Conservation (phyloP, 208 protist genomes). For the Leishmania arabica region DNA sequence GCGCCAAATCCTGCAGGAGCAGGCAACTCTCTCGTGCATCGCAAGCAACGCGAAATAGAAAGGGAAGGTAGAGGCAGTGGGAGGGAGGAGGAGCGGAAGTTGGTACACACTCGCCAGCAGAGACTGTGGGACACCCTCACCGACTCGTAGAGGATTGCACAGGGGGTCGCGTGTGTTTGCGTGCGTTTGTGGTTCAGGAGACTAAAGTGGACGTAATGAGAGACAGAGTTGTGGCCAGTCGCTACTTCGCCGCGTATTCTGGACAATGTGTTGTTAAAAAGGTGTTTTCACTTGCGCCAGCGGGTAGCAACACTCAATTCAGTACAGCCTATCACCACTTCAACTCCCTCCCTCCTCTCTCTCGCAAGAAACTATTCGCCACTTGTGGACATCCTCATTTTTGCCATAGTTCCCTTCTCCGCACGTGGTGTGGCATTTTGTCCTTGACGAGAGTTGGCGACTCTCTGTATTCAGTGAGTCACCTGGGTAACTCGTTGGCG, state of each 20-base stretch:
- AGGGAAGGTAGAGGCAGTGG: slow-evolving; percentile 1
- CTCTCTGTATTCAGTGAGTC: background rate
- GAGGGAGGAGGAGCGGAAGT: background rate
- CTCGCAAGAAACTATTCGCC: background rate
- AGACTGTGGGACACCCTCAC: background rate
- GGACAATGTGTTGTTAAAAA: too few relatives aligned
- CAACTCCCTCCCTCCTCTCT: background rate
- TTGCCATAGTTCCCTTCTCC: background rate
- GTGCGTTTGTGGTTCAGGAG: background rate
- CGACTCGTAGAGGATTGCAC: background rate
- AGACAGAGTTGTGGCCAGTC: background rate
- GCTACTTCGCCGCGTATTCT: background rate
- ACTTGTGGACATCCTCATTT: background rate
- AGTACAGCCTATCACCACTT: background rate
- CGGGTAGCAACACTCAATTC: background rate
- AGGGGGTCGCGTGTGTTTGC: background rate
- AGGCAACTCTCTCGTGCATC: background rate
- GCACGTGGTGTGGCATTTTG: background rate
- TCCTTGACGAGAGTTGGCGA: background rate
- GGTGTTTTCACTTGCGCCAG: background rate
- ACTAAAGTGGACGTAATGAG: background rate
- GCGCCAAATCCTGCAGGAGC: background rate
- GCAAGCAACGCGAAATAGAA: slow-evolving; percentile 6
- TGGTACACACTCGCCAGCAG: background rate
- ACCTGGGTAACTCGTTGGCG: background rate